A percentile compares a stretch with the other conserved stretches of the same genome.
These are phyloP conservation scores for Xylariales sp. DNA, from an alignment of 2,329 filamentous ascomycete species.

Conservation along the genomic window DNA sequence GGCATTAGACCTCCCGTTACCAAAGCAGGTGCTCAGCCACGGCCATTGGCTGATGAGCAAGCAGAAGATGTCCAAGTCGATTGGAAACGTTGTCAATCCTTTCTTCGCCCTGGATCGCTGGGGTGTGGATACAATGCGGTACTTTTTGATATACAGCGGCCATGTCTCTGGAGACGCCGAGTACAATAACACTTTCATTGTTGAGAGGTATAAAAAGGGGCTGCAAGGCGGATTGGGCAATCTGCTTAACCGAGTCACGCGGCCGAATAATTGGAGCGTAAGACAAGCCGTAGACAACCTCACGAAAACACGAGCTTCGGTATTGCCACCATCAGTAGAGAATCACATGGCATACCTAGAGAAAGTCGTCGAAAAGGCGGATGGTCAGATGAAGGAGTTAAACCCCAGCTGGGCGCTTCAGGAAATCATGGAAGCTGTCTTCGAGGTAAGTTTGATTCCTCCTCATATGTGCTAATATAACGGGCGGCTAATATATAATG, in stretches of 20 bases:
- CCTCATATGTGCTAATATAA: neutral
- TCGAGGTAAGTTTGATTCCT: slow-evolving; percentile 59
- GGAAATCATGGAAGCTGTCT: slow-evolving; percentile 70
- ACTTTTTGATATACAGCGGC: slow-evolving; percentile 85
- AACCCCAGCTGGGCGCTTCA: slow-evolving; percentile 75
- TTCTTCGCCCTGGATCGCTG: slow-evolving; percentile 91
- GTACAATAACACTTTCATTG: slow-evolving; percentile 84
- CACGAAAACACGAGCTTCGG: slow-evolving; percentile 7
- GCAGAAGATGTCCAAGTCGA: slow-evolving; percentile 96
- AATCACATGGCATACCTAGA: slow-evolving; percentile 56
- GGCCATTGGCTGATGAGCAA: slow-evolving; percentile 94
- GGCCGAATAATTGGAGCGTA: slow-evolving; percentile 76
- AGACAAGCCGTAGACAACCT: slow-evolving; percentile 63
- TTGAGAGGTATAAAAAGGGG: slow-evolving; percentile 80
- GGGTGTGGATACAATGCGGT: slow-evolving; percentile 87
- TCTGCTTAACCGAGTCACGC: slow-evolving; percentile 75
- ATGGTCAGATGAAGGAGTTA: slow-evolving; percentile 69
- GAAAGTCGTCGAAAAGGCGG: slow-evolving; percentile 55
- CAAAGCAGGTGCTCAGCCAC: slow-evolving; percentile 85
- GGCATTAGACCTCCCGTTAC: slow-evolving; percentile 82
- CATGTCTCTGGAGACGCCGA: slow-evolving; percentile 81
- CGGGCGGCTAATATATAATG: slow-evolving; percentile 29
- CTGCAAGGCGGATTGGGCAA: slow-evolving; percentile 86
- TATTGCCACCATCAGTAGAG: slow-evolving; percentile 44
- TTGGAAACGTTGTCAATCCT: slow-evolving; percentile 94